These are phyloP conservation scores for Trichoderma atroviride DNA, from an alignment of 2,329 filamentous ascomycete species.

Conservation along the genomic window DNA sequence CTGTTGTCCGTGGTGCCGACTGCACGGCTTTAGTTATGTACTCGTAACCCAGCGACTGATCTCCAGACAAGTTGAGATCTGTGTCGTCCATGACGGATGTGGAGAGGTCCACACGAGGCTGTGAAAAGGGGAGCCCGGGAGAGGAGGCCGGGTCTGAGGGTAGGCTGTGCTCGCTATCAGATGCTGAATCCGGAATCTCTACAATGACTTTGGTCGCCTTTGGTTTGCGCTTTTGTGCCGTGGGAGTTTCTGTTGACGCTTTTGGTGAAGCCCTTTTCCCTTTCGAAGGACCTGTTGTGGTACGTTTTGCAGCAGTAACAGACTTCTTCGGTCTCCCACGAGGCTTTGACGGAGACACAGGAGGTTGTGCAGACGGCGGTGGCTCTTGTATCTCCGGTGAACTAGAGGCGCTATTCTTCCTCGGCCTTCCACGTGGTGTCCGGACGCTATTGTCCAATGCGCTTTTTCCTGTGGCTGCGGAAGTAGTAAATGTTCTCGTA, in stretches of 20 bases:
- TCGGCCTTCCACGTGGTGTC: constrained; percentile 40
- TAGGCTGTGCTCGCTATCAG: constrained; percentile 39
- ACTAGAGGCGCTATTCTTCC: constrained; percentile 35
- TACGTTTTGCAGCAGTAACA: constrained; percentile 24
- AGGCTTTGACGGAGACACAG: constrained; percentile 39
- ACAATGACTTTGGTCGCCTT: constrained; percentile 32
- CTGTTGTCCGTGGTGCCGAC: constrained; percentile 51
- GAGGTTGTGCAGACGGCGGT: constrained; percentile 40
- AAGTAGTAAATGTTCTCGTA: constrained; percentile 26
- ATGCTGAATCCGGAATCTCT: constrained; percentile 59
- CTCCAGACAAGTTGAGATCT: constrained; percentile 45
- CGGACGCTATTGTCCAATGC: background rate
- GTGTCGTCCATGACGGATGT: constrained; percentile 49
- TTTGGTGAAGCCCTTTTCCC: constrained; percentile 25
- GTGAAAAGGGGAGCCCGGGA: constrained; percentile 47
- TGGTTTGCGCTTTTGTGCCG: constrained; percentile 27
- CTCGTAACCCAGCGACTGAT: constrained; percentile 51
- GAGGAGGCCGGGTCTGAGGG: constrained; percentile 42
- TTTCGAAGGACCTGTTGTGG: constrained; percentile 20
- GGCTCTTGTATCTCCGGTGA: constrained; percentile 38
- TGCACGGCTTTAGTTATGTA: constrained; percentile 60
- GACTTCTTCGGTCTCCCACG: constrained; percentile 49
- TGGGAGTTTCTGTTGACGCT: constrained; percentile 31
- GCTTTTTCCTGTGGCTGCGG: background rate
- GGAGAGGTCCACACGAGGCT: constrained; percentile 47